Base-by-base conservation (phyloP, 2,329 filamentous ascomycete species). In the Pyricularia pennisetigena region DNA sequence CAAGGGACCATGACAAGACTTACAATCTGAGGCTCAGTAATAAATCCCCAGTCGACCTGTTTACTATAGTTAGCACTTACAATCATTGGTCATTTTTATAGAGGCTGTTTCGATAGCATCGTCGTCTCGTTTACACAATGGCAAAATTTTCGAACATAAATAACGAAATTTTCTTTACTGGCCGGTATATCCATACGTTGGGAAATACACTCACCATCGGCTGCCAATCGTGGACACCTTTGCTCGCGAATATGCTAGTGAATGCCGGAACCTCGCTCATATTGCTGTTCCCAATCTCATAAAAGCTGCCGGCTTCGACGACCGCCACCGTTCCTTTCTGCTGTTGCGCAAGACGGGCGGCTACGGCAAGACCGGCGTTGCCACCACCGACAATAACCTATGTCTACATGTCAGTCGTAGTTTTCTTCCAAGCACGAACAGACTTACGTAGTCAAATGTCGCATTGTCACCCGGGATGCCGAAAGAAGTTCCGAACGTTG, bases 271-370 rank as follows among this genome's bases (percentile, higher is more conserved):
- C 64, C 65, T 70, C 63, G 67, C 71, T 72, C 26, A 73, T 67
- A 26, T 74, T 70, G 10, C 71, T 29, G 62, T 64, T 64, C 28
- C 28, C 23, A n/a, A 76, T 70, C 69, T 80, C 75, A 64, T 76
- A 74, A 35, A 77, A 77, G 1, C 69, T 70, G 4, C 79, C 79
- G 1, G 78, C 79, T 70, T 81, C 79, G 41, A 81, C 71, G 4
- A 80, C 74, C 26, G 78, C 78, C 14, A 81, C 78, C 3, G 71
- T 71, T 49, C 41, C 41, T 49, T 49, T 49, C 41, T 49, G 41
- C 41, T 49, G 41, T 49, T 49, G 41, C 41, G 41, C 41, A 49
- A 49, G 41, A 49, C 41, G 16, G 41, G 41, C 41, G 41, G 32
- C 32, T 35, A 35, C 32, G 32, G 32, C 32, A 35, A 35, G 41